Base-by-base conservation (phyloP, 2,329 filamentous ascomycete species). In the Teratosphaeria nubilosa region DNA sequence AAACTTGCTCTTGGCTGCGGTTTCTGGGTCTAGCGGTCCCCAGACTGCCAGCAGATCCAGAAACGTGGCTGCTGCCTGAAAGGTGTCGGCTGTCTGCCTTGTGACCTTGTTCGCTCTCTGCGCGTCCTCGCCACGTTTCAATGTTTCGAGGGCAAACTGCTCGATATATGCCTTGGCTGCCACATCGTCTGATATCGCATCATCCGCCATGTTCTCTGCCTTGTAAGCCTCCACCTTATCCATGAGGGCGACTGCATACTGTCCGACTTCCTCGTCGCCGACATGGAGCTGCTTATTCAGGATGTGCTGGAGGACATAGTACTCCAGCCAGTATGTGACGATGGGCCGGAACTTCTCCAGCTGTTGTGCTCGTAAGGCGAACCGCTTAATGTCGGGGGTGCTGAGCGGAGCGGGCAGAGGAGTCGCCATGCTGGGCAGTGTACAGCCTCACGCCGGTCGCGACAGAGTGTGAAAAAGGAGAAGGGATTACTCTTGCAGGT, bases 251-350 rank as follows among this genome's bases (percentile, higher is more conserved):
- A 86, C 88, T 0, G 92, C 96, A 74, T 90, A 99, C 63, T 81
- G 75, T 67, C 89, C 85, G 67, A 87, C 86, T 69, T 92, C 91
- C 63, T 87, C 81, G 71, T 94, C 88, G 65, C 80, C 77, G 60
- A 82, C 86, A 75, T 97, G 92, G 48, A 97, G 82, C 51, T 85
- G 81, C 70, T 86, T 89, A 56, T 82, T 80, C 14, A 99, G 84
- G 65, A 99, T 95, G 70, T 95, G 89, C 68, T 97, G 91, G 53
- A 96, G 88, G 27, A 94, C 89, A 80, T 90, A 94, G 74, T 94
- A 96, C 69, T 95, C 87, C 72, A 88, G 54, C 59, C 59, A 60
- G 59, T 60, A 60, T n/a, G 54, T 34, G 53, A 45, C 53, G 60
- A 94, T 89, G 9, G 94, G 94, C 74, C 92, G 94, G 69, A 86